Evolutionary conservation across 306 rosid genomes (phyloP), one percentile per base, ranked within the genome.

Genomic region (Erythrophleum fordii): DNA sequence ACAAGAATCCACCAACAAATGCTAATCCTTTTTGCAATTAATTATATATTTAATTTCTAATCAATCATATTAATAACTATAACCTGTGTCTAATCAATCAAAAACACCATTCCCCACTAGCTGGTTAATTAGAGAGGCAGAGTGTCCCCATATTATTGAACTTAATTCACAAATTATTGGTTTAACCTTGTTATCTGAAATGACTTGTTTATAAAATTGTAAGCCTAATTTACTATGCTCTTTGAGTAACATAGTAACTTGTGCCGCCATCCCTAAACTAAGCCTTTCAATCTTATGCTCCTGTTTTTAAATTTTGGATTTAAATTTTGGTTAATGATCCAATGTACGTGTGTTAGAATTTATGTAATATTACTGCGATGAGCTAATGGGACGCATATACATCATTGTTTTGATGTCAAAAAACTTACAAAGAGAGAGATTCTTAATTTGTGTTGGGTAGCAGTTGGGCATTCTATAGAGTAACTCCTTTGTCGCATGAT

Each of bases 91-190:
- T 76, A 55, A 76, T 76, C 80, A 80, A 37, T 23, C 72, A 76
- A 76, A 35, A 80, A 65, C 86, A 82, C 31, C 23, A 56, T 29
- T 76, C 26, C 81, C 84, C 76, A 70, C 75, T 70, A 69, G 31
- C 9, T 77, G 42, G 73, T 79, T 17, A 31, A 64, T 16, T 79
- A 56, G 77, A 74, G 73, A 83, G 73, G 80, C 71, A 55, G 53
- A 25, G 48, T 86, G 86, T 82, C 80, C 77, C 86, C 71, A 58
- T 59, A 25, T 58, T 58, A 58, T 58, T 58, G 65, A 23, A 58
- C 35, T 58, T 5, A 59, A 11, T 28, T 11, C 66, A 26, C 37
- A 26, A 46, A 70, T 69, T 69, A 69, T 74, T 82, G 73, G 60
- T 5, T 73, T 66, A 42, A 44, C 42, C 55, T 72, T 22, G 2